Conservation (phyloP, 805 yeast species). For the Teunomyces lycoperdinae region DNA sequence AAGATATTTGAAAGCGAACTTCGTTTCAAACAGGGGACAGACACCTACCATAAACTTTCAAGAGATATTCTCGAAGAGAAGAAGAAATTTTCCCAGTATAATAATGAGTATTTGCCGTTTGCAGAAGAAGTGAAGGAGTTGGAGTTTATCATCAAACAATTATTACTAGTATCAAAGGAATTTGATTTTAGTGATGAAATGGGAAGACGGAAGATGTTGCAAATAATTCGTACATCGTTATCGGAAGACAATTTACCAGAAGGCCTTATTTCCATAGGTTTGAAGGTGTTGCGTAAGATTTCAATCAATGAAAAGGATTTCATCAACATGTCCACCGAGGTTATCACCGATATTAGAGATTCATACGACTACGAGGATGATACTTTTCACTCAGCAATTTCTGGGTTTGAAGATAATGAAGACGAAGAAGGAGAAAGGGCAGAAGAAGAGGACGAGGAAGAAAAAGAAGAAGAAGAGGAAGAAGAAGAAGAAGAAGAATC, state of each 20-base stretch:
- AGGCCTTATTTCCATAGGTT: conserved; percentile 49
- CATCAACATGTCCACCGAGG: conserved; percentile 78
- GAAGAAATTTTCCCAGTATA: conserved; percentile 11
- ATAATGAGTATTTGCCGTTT: conserved; percentile 23
- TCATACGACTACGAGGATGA: conserved; percentile 44
- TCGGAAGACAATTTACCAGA: conserved; percentile 57
- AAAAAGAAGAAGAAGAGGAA: conserved; percentile 19
- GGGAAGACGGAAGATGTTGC: conserved; percentile 76
- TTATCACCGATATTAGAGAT: conserved; percentile 81
- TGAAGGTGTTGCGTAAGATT: conserved; percentile 64
- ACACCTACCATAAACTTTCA: conserved; percentile 9
- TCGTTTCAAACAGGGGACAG: conserved; percentile 10
- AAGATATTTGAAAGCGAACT: conserved; percentile 6
- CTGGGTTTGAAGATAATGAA: conserved; percentile 17
- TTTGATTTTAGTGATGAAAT: conserved; percentile 89
- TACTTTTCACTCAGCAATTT: conserved; percentile 24
- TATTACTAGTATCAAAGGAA: conserved; percentile 60
- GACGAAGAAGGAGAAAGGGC: conserved; percentile 21
- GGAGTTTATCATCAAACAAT: conserved; percentile 74
- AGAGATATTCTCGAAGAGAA: conserved; percentile 8
- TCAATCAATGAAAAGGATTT: conserved; percentile 84
- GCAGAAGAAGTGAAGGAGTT: conserved; percentile 52
- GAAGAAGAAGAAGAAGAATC: conserved; percentile 25
- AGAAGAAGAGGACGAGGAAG: conserved; percentile 19
- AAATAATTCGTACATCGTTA: conserved; percentile 46